A percentile compares a stretch with the other conserved stretches of the same genome.
Evolutionary conservation across 164 flowering plant genomes (phyloP).

Genomic region (Stephania cephalantha): DNA sequence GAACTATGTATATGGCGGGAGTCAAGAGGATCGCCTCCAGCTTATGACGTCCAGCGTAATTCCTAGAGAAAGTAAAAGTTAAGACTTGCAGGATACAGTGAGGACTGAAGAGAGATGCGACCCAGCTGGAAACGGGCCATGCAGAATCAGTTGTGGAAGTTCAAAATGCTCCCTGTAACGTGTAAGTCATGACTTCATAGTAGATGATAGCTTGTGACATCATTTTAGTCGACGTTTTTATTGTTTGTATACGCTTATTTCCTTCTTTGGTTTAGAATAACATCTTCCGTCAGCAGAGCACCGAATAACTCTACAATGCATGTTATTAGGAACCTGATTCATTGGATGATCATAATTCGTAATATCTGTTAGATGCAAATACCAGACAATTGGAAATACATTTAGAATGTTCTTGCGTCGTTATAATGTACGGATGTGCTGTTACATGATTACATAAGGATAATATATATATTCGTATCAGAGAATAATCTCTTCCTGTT

Average conservation of each 20-base stretch:
- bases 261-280: neutral
- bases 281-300: neutral
- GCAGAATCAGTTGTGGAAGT: neutral
- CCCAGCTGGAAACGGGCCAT: neutral
- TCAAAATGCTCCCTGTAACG: neutral
- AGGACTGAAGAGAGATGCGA: neutral
- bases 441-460: neutral
- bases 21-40: neutral
- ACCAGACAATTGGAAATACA: neutral
- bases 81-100: neutral
- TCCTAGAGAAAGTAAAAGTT: neutral
- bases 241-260: neutral
- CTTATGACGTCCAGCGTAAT: neutral
- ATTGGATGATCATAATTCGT: neutral
- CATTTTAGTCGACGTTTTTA: neutral
- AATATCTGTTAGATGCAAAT: neutral
- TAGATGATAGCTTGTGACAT: neutral
- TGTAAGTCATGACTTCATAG: neutral
- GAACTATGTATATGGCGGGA: neutral
- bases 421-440: neutral
- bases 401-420: neutral
- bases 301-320: neutral
- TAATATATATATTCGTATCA: neutral
- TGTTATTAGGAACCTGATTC: neutral
- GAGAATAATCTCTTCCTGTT: neutral